These are phyloP conservation scores for Zygoascus flipseniorum DNA, from an alignment of 805 yeast genomes.

Conservation along the genomic window DNA sequence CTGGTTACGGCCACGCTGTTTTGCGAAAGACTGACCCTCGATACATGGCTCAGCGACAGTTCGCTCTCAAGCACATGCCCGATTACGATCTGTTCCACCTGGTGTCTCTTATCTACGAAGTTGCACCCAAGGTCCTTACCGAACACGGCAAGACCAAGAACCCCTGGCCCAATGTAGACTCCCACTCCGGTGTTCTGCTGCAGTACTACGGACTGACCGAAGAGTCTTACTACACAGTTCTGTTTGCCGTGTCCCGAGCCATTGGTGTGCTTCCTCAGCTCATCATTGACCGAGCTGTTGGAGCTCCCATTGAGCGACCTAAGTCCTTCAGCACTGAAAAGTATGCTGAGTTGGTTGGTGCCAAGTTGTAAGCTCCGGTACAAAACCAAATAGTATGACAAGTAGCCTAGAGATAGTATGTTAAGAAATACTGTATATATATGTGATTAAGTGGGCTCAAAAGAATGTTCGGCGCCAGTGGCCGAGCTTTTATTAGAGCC, in stretches of 20 bases:
- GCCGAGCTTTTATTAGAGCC: no score
- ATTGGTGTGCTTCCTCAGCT: slow-evolving; percentile 80
- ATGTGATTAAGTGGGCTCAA: no score
- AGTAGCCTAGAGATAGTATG: no score
- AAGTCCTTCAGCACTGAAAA: slow-evolving; percentile 91
- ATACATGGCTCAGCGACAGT: slow-evolving; percentile 78
- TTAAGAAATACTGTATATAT: no score
- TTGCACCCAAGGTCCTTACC: slow-evolving; percentile 73
- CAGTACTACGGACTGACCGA: slow-evolving; percentile 81
- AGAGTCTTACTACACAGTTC: slow-evolving; percentile 75
- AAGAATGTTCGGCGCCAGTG: no score
- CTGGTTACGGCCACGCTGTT: slow-evolving; percentile 87
- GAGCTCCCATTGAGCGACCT: slow-evolving; percentile 81
- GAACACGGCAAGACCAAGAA: slow-evolving; percentile 86
- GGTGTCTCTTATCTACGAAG: slow-evolving; percentile 68
- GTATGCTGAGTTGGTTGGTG: slow-evolving; percentile 61
- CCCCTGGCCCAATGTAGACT: slow-evolving; percentile 91
- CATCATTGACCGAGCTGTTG: slow-evolving; percentile 76
- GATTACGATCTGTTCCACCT: slow-evolving; percentile 72
- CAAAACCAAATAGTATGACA: background rate
- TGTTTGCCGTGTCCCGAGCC: slow-evolving; percentile 82
- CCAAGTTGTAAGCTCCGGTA: slow-evolving; percentile 12
- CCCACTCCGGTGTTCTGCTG: slow-evolving; percentile 77
- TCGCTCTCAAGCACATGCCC: slow-evolving; percentile 53
- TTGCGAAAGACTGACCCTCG: slow-evolving; percentile 80